Evolutionary conservation across 1,284 basidiomycete species (phyloP).

Genomic region (Ganoderma multipileum): DNA sequence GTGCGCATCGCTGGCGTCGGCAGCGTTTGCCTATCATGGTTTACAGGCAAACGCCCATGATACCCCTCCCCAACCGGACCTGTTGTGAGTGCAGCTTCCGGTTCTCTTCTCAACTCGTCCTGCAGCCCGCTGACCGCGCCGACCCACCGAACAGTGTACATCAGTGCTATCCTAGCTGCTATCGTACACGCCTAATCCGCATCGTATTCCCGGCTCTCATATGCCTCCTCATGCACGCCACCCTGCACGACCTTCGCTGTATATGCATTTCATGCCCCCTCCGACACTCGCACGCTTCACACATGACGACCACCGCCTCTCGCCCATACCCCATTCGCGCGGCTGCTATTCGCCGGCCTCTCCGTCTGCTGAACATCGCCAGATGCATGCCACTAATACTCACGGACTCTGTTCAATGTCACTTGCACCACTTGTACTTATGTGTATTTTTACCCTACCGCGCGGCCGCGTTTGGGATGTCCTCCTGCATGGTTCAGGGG

Average conservation of each 20-base stretch:
- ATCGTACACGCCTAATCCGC: slow-evolving; percentile 28
- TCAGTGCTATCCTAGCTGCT: slow-evolving; percentile 34
- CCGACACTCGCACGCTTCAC: slow-evolving; percentile 14
- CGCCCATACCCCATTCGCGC: slow-evolving; percentile 2
- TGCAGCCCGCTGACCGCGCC: not conserved
- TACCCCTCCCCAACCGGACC: slow-evolving; percentile 17
- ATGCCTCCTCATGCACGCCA: slow-evolving; percentile 18
- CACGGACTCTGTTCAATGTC: slow-evolving; percentile 18
- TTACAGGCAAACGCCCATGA: slow-evolving; percentile 66
- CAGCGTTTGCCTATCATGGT: slow-evolving; percentile 79
- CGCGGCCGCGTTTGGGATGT: slow-evolving; percentile 18
- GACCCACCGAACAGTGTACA: slow-evolving; percentile 27
- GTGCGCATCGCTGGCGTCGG: slow-evolving; percentile 76
- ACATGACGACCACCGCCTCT: slow-evolving; percentile 4
- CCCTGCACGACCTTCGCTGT: slow-evolving; percentile 12
- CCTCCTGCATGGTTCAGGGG: slow-evolving; percentile 21
- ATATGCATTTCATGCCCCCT: slow-evolving; percentile 20
- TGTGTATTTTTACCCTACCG: slow-evolving; percentile 24
- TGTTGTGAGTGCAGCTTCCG: slow-evolving; percentile 19
- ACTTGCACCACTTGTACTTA: slow-evolving; percentile 25
- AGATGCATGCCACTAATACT: slow-evolving; percentile 15
- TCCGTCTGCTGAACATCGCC: slow-evolving; percentile 1
- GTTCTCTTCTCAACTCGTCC: not conserved
- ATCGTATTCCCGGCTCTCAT: slow-evolving; percentile 21
- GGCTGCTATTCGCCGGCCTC: not conserved